Evolutionary conservation across 371 early-diverging fungal species (phyloP).

Genomic region (Blakeslea trispora): DNA sequence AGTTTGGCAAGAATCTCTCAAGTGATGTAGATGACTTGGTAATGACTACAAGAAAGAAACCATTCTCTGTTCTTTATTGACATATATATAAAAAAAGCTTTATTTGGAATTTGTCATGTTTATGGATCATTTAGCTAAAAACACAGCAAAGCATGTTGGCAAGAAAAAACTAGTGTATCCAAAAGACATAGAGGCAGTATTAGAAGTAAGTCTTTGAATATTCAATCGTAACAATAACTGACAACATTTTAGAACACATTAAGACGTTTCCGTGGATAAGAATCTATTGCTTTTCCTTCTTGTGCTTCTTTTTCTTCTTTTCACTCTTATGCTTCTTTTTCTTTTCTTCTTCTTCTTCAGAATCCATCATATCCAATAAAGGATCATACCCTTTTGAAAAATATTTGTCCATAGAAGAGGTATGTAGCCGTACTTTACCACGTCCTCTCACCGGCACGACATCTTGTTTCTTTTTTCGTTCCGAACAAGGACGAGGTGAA

Average conservation of each 20-base stretch:
- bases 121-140: conserved; percentile 13
- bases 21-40: not conserved
- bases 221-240: not conserved
- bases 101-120: conserved; percentile 13
- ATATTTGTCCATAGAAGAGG: conserved; percentile 72
- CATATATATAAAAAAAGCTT: not conserved
- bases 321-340: conserved; percentile 26
- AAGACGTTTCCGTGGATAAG: conserved; percentile 14
- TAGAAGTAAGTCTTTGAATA: conserved; percentile 11
- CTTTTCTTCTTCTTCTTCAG: conserved; percentile 48
- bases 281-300: conserved; percentile 27
- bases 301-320: conserved; percentile 18
- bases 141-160: not conserved
- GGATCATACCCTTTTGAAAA: conserved; percentile 74
- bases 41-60: too few relatives aligned
- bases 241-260: conserved; percentile 6
- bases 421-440: conserved; percentile 33
- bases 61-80: too few relatives aligned
- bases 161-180: conserved; percentile 1
- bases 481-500: not conserved
- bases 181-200: conserved; percentile 1
- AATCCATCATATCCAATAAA: conserved; percentile 54
- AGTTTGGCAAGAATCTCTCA: not conserved
- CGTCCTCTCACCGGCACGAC: conserved; percentile 34
- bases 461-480: too few relatives aligned